Base-by-base conservation (phyloP, 768 basidiomycete species). In the Aureoboletus auriporus region DNA sequence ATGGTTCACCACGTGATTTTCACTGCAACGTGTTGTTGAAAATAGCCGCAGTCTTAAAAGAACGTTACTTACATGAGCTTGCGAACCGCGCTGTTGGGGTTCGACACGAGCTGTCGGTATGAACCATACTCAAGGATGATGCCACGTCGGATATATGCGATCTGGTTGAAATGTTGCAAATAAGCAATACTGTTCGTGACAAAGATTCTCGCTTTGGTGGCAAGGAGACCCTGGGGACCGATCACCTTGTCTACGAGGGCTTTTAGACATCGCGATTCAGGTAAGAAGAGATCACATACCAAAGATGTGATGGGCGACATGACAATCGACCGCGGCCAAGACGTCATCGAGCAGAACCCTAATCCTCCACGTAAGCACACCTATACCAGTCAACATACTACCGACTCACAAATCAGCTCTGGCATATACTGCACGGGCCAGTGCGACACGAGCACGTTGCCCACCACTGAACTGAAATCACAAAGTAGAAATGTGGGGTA, bases 151-250 rank as follows among this genome's bases (percentile, higher is more conserved):
- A 96, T 68, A 67, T 83, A 91, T 42, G 77, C 65, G 13, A 94
- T 69, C 39, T 83, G 75, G 59, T 93, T 86, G 45, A 90, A 89
- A 47, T 89, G 73, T 40, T 77, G 76, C 33, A 93, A 73, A 60
- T 89, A 93, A n/a, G 90, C 78, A 44, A 94, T 81, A 49, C 83
- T 84, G 65, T 95, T 93, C 36, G 92, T 95, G 43, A 93, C 89
- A 4, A 94, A 69, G 45, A 94, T 76, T 28, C 93, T 75, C 9
- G 91, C 91, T 66, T 94, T 94, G 13, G 80, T 77, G 8, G 86
- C 79, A 30, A 95, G 80, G 1, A 95, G 58, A 46, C 93, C 93
- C 51, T 81, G 71, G 3, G 92, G 91, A 2, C 93, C 93, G 47
- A 95, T 86, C 35, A 94, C 88, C 42, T 89, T 76, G 57, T 93